These are phyloP conservation scores for Trifolium fragiferum DNA, from an alignment of 306 rosid species.

Conservation along the genomic window DNA sequence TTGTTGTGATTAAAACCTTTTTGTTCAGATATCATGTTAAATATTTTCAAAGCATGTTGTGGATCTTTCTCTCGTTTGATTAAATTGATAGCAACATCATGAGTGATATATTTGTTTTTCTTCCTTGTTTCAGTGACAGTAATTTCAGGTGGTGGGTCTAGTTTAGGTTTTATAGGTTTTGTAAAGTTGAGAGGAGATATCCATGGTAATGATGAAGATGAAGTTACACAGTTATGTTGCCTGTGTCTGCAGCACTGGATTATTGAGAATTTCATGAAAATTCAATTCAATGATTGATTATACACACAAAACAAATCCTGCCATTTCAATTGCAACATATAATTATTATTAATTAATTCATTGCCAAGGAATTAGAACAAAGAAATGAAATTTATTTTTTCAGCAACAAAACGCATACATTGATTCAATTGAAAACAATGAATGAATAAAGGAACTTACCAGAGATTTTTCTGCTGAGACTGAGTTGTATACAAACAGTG, in stretches of 20 bases:
- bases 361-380: neutral
- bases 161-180: constrained; percentile 49
- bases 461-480: neutral
- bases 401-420: neutral
- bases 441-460: neutral
- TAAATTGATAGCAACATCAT: constrained; percentile 61
- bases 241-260: constrained; percentile 31
- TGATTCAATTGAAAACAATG: no score
- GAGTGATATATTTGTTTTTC: constrained; percentile 64
- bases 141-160: constrained; percentile 56
- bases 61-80: constrained; percentile 87
- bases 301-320: constrained; percentile 18
- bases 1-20: constrained; percentile 79
- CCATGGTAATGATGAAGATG: constrained; percentile 60
- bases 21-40: constrained; percentile 73
- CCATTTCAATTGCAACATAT: constrained; percentile 32
- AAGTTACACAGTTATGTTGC: constrained; percentile 29
- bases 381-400: no score
- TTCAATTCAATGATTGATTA: neutral
- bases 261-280: constrained; percentile 52
- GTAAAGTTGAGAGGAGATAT: constrained; percentile 67
- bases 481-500: neutral
- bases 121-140: constrained; percentile 36
- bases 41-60: constrained; percentile 74
- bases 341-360: neutral